Evolutionary conservation across 1,139 yeast species (phyloP).

Genomic region (Kodamaea alishanica): DNA sequence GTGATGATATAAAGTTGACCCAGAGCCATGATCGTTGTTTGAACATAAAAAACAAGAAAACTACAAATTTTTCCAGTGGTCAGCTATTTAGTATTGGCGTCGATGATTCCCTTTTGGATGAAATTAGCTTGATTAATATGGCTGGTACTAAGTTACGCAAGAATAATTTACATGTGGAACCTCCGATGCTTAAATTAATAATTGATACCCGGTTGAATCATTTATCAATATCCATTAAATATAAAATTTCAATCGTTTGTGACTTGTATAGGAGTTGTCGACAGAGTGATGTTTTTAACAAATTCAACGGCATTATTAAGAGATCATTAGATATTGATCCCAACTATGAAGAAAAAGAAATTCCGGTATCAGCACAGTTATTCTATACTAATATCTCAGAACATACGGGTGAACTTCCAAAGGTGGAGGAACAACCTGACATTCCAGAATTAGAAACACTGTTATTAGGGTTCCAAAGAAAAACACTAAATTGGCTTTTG

Average conservation of each 20-base stretch:
- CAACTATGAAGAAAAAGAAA: neutral
- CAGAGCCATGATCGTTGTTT: slow-evolving; percentile 3
- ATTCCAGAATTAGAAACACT: slow-evolving; percentile 49
- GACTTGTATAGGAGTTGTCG: slow-evolving; percentile 12
- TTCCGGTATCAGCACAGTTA: slow-evolving; percentile 9
- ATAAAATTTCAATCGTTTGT: slow-evolving; percentile 7
- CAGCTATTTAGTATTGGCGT: slow-evolving; percentile 2
- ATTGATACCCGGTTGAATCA: slow-evolving; percentile 4
- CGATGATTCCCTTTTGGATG: slow-evolving; percentile 5
- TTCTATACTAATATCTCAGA: slow-evolving; percentile 38
- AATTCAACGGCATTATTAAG: slow-evolving; percentile 5
- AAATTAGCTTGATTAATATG: slow-evolving; percentile 10
- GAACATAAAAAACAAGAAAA: slow-evolving; percentile 10
- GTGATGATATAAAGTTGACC: slow-evolving; percentile 12
- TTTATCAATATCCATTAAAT: slow-evolving; percentile 8
- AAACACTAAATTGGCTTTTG: slow-evolving; percentile 64
- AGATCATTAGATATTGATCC: neutral
- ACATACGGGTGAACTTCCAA: slow-evolving; percentile 25
- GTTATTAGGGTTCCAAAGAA: slow-evolving; percentile 56
- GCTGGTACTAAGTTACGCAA: slow-evolving; percentile 10
- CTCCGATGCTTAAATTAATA: slow-evolving; percentile 9
- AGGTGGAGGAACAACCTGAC: slow-evolving; percentile 22
- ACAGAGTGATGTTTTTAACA: slow-evolving; percentile 9
- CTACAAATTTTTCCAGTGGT: slow-evolving; percentile 1
- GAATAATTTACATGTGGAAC: slow-evolving; percentile 8